Evolutionary conservation across 176 grass and related monocot genomes (phyloP).

Genomic region (Thinopyrum elongatum): DNA sequence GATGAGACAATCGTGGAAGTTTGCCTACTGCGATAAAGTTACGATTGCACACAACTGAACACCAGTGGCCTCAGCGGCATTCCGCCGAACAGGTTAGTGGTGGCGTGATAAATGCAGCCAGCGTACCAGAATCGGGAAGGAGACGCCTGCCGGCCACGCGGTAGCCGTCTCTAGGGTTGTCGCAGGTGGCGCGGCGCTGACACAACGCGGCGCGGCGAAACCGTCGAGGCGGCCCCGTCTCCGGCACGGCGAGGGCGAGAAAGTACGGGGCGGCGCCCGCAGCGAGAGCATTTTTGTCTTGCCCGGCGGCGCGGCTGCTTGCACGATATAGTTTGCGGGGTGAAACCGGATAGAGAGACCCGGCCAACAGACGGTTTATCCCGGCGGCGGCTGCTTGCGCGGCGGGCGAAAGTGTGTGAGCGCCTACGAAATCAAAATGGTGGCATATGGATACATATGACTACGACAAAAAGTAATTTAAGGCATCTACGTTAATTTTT

Average conservation of each 20-base stretch:
- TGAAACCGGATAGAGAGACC: background rate
- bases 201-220: background rate
- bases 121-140: constrained; percentile 26
- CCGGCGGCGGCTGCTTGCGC: background rate
- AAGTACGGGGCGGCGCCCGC: background rate
- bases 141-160: background rate
- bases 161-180: background rate
- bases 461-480: too few species aligned
- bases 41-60: background rate
- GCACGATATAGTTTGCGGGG: background rate
- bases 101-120: background rate
- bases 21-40: background rate
- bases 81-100: background rate
- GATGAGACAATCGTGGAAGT: background rate
- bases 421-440: too few species aligned
- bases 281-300: constrained; percentile 13
- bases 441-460: too few species aligned
- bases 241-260: background rate
- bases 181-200: background rate
- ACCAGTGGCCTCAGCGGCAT: background rate
- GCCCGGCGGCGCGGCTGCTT: background rate
- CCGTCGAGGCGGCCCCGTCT: background rate
- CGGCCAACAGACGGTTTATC: background rate
- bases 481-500: too few species aligned
- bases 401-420: too few species aligned